Evolutionary conservation across 1,284 basidiomycete genomes (phyloP).

Genomic region (Pterula multifida): DNA sequence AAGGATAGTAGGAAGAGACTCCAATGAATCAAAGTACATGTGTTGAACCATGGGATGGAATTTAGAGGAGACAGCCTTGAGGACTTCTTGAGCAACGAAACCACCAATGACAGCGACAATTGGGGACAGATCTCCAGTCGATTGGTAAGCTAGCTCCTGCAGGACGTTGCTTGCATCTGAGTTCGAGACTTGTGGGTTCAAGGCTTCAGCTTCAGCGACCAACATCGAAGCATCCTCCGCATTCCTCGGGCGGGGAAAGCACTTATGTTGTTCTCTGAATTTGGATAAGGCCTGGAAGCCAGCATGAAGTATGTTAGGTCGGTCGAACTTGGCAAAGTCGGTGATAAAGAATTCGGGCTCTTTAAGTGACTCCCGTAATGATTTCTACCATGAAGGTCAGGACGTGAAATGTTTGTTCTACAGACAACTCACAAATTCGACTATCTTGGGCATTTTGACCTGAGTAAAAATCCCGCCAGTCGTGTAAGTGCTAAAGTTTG

Average conservation of each 20-base stretch:
- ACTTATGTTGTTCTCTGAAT: constrained; percentile 60
- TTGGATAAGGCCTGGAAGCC: constrained; percentile 92
- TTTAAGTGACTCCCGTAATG: constrained; percentile 77
- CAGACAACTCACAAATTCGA: constrained; percentile 83
- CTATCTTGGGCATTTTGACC: constrained; percentile 97
- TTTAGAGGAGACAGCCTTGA: constrained; percentile 97
- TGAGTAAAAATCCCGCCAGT: constrained; percentile 94
- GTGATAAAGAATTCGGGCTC: constrained; percentile 88
- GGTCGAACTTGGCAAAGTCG: constrained; percentile 97
- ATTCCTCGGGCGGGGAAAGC: constrained; percentile 80
- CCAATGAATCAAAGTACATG: constrained; percentile 96
- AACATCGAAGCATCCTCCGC: constrained; percentile 69
- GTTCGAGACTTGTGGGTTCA: constrained; percentile 39
- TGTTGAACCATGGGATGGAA: constrained; percentile 96
- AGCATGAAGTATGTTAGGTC: constrained; percentile 81
- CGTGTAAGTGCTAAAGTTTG: constrained; percentile 69
- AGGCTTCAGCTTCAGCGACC: constrained; percentile 67
- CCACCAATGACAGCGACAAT: constrained; percentile 93
- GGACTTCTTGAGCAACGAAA: constrained; percentile 95
- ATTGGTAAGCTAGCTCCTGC: constrained; percentile 85
- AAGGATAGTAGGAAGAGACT: constrained; percentile 71
- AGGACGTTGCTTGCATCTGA: constrained; percentile 71
- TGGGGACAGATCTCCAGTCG: constrained; percentile 86
- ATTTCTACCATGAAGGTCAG: no score
- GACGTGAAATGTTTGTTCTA: no score